These are phyloP conservation scores for Striga hermonthica DNA, from an alignment of 305 asterid species.

Conservation along the genomic window DNA sequence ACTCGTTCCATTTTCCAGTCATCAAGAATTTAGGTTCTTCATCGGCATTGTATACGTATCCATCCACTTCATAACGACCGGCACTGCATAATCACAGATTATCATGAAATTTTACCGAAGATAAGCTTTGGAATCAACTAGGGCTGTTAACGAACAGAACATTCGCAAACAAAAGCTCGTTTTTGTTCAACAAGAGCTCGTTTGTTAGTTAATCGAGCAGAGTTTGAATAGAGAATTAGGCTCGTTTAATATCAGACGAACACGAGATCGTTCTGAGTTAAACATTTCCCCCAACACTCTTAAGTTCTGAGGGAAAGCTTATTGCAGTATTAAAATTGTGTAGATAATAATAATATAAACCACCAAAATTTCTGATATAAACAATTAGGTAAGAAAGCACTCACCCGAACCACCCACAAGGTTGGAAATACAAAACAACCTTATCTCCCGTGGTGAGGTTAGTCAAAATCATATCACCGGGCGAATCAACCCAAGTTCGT, in stretches of 20 bases:
- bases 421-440: slow-evolving; percentile 59
- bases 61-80: slow-evolving; percentile 70
- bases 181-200: too few species aligned
- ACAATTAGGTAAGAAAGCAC: neutral
- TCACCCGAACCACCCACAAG: slow-evolving; percentile 76
- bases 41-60: slow-evolving; percentile 52
- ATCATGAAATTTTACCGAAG: neutral
- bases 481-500: slow-evolving; percentile 69
- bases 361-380: neutral
- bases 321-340: too few species aligned
- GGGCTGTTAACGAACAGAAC: too few species aligned
- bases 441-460: slow-evolving; percentile 64
- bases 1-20: slow-evolving; percentile 65
- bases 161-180: too few species aligned
- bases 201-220: too few species aligned
- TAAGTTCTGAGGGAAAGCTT: too few species aligned
- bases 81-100: slow-evolving; percentile 37
- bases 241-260: too few species aligned
- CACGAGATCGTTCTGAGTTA: too few species aligned
- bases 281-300: too few species aligned
- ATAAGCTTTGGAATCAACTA: too few species aligned
- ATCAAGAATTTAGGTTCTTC: slow-evolving; percentile 65
- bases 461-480: slow-evolving; percentile 65
- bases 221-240: too few species aligned
- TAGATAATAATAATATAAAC: neutral